Evolutionary conservation across 441 rosid genomes (phyloP).

Genomic region (Pelargonium hybrid): DNA sequence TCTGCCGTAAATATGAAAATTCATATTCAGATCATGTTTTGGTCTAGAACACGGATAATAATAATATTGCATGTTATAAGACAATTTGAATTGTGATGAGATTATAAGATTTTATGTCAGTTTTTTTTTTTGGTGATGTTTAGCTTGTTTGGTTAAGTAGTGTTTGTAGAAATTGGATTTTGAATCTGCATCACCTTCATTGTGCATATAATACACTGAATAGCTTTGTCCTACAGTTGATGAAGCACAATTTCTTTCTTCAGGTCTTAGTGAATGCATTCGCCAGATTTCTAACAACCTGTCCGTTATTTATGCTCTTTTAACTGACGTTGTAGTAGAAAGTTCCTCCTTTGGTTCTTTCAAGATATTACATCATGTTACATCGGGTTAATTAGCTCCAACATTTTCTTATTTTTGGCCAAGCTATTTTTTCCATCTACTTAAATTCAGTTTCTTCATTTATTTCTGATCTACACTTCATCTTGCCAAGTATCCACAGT

Average conservation of each 20-base stretch:
- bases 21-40: not conserved
- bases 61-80: not conserved
- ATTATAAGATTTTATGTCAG: not conserved
- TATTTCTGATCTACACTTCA: not conserved
- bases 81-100: not conserved
- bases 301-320: not conserved
- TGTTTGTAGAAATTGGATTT: not conserved
- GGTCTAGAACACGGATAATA: not conserved
- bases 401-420: not conserved
- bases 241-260: not conserved
- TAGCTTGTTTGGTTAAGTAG: not conserved
- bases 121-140: not conserved
- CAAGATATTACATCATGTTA: not conserved
- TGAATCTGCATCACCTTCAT: not conserved
- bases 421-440: not conserved
- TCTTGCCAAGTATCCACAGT: not conserved
- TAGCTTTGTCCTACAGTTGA: not conserved
- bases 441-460: not conserved
- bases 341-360: not conserved
- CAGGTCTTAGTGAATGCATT: not conserved
- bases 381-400: not conserved
- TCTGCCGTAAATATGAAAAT: not conserved
- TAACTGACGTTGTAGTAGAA: not conserved
- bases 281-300: not conserved
- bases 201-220: not conserved